phyloP scores from a whole-genome alignment of 2,329 filamentous ascomycete species.

The Penicillium oxalicum region DNA sequence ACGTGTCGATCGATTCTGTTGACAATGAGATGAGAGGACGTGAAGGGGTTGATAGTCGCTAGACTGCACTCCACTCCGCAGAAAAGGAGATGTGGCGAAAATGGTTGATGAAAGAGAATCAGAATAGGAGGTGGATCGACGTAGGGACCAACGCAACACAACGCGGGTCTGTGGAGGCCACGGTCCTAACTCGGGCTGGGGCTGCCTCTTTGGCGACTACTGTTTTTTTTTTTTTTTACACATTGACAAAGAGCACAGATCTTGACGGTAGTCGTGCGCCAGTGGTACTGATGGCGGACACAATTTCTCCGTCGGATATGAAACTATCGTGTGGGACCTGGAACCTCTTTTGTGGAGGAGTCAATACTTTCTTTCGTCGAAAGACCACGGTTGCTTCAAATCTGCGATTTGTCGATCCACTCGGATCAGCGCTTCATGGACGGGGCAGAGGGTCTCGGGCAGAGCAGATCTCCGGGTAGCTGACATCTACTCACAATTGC shows the following conservation, averaged over 20 bases:
- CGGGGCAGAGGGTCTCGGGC: too few relatives aligned
- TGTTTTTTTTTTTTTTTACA: not conserved
- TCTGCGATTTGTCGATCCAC: not conserved
- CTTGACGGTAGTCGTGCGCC: too few relatives aligned
- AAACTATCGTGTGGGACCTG: too few relatives aligned
- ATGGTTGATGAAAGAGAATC: not conserved
- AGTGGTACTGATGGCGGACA: too few relatives aligned
- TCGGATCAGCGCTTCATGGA: too few relatives aligned
- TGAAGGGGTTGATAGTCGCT: not conserved
- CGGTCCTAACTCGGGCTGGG: too few relatives aligned
- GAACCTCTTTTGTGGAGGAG: too few relatives aligned
- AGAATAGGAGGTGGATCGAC: conserved; percentile 12
- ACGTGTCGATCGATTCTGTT: conserved; percentile 4
- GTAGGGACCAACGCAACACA: conserved; percentile 1
- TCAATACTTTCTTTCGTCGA: not conserved
- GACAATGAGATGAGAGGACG: not conserved
- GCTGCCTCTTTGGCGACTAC: too few relatives aligned
- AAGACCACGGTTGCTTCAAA: conserved; percentile 7
- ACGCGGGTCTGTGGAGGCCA: not conserved
- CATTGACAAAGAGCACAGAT: too few relatives aligned
- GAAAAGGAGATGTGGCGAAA: not conserved
- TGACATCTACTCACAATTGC: too few relatives aligned
- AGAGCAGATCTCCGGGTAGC: too few relatives aligned
- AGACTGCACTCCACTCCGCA: not conserved
- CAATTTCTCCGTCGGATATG: too few relatives aligned